phyloP scores from a whole-genome alignment of 83 land plant species.

The Picea mariana region DNA sequence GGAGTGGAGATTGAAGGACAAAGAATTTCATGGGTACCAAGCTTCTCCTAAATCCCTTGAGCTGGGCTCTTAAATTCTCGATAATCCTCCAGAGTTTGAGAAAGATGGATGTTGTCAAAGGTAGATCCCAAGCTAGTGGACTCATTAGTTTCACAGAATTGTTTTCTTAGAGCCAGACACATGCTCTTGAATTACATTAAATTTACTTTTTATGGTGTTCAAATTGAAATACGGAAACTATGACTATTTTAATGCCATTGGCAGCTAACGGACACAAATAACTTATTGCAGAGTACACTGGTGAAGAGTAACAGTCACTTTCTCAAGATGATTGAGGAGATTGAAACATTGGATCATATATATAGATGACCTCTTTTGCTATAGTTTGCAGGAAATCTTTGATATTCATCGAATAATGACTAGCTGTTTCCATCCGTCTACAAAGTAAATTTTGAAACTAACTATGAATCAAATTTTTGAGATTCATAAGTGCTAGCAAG shows the following conservation, averaged over 20 bases:
- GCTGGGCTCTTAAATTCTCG: neutral
- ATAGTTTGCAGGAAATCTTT: no score
- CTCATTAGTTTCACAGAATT: neutral
- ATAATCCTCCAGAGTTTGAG: neutral
- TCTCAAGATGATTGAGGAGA: no score
- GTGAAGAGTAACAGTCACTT: no score
- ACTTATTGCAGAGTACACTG: no score
- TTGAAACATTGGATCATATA: no score
- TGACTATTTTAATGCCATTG: neutral
- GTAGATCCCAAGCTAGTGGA: slow-evolving; percentile 4
- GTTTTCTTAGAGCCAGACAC: neutral
- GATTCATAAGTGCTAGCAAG: no score
- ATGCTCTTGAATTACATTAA: neutral
- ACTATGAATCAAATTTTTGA: no score
- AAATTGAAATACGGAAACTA: neutral
- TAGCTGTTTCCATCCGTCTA: no score
- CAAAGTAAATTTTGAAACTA: no score
- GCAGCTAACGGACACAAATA: neutral
- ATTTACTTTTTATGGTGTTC: slow-evolving; percentile 3
- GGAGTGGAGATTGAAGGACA: neutral
- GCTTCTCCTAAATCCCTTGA: neutral
- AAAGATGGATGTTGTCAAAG: slow-evolving; percentile 2
- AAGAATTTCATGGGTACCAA: neutral
- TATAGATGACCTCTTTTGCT: no score
- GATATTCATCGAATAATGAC: no score